Evolutionary conservation across 2,329 filamentous ascomycete species (phyloP).

Genomic region (Microthyrium microscopicum): DNA sequence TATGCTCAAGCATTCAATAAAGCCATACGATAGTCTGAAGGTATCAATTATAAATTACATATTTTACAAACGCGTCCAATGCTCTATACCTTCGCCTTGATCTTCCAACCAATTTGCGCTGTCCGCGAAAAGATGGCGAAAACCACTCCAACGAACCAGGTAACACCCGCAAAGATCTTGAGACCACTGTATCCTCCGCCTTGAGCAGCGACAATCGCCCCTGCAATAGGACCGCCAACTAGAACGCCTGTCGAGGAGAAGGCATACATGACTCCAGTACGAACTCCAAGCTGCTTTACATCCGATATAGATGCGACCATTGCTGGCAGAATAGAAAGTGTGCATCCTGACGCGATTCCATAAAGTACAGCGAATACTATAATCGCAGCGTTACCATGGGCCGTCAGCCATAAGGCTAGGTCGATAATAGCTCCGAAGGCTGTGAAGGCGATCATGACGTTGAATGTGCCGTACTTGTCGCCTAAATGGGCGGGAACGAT

Average conservation of each 20-base stretch:
- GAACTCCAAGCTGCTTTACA: conserved; percentile 50
- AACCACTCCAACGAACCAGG: conserved; percentile 27
- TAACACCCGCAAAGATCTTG: conserved; percentile 48
- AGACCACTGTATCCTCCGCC: conserved; percentile 40
- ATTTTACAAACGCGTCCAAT: too few relatives aligned
- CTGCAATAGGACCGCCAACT: conserved; percentile 50
- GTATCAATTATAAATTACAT: too few relatives aligned
- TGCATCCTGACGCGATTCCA: conserved; percentile 64
- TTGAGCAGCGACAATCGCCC: conserved; percentile 33
- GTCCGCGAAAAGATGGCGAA: conserved; percentile 16
- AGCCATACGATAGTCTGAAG: too few relatives aligned
- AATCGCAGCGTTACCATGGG: conserved; percentile 25
- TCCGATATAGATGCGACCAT: conserved; percentile 63
- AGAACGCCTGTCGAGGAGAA: conserved; percentile 47
- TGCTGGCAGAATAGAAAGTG: conserved; percentile 68
- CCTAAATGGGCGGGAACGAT: conserved; percentile 35
- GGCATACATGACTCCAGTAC: conserved; percentile 48
- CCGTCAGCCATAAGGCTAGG: conserved; percentile 38
- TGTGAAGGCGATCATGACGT: conserved; percentile 35
- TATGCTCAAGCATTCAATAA: too few relatives aligned
- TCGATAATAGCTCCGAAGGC: conserved; percentile 30
- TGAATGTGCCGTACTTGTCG: conserved; percentile 37
- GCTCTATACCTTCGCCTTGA: conserved; percentile 11
- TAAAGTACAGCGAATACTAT: conserved; percentile 61
- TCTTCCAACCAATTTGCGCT: conserved; percentile 15